Percentiles rank a stretch among this genome's conserved stretches.
Evolutionary conservation across 192 early-diverging fungal genomes (phyloP).

Genomic region (Podila horticola): DNA sequence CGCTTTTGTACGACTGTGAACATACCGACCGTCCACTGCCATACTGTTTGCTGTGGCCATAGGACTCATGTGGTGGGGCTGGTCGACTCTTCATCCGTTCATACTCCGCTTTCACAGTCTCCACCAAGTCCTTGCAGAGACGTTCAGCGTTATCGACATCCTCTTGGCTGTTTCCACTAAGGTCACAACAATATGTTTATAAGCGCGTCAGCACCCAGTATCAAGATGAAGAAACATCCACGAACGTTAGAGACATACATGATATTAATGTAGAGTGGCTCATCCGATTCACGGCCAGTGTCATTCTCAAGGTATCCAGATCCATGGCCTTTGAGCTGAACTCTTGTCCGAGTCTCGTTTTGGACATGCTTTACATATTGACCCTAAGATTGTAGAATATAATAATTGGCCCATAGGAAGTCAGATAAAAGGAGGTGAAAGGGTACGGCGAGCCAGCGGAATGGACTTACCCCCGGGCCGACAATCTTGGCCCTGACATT

Average conservation of each 20-base stretch:
- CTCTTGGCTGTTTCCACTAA: slow-evolving; percentile 71
- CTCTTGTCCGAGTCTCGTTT: slow-evolving; percentile 76
- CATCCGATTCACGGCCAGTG: slow-evolving; percentile 71
- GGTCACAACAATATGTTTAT: background rate
- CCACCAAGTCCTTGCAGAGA: slow-evolving; percentile 80
- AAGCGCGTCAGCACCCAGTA: background rate
- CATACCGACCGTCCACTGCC: slow-evolving; percentile 40
- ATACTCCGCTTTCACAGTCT: slow-evolving; percentile 80
- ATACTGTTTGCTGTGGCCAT: slow-evolving; percentile 31
- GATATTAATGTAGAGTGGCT: slow-evolving; percentile 86
- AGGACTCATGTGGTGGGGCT: slow-evolving; percentile 32
- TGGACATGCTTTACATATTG: slow-evolving; percentile 91
- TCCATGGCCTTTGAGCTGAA: slow-evolving; percentile 86
- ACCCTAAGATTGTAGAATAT: slow-evolving; percentile 24
- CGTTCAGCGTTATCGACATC: slow-evolving; percentile 72
- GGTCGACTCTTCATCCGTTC: slow-evolving; percentile 58
- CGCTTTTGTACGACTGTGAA: background rate
- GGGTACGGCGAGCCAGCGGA: background rate
- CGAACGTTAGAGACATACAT: slow-evolving; percentile 60
- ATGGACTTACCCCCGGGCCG: slow-evolving; percentile 70
- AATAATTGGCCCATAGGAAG: background rate
- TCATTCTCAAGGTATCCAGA: slow-evolving; percentile 80
- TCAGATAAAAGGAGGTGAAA: background rate
- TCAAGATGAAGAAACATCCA: no score
- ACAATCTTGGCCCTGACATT: slow-evolving; percentile 89